phyloP scores from a whole-genome alignment of 2,329 filamentous ascomycete species.

The Cercospora berteroae region DNA sequence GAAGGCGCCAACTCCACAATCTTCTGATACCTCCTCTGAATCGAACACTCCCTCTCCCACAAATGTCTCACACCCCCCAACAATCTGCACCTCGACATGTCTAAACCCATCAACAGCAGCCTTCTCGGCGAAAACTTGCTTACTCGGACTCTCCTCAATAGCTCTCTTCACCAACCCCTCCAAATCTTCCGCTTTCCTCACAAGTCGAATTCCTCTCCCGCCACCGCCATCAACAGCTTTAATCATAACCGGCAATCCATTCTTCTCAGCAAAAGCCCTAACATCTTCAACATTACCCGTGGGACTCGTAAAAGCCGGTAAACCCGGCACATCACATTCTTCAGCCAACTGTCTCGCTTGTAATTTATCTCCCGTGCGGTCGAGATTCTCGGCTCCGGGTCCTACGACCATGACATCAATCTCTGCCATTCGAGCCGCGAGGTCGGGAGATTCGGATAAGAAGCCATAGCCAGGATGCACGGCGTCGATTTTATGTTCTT shows the following conservation, averaged over 20 bases:
- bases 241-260: conserved; percentile 58
- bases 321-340: conserved; percentile 53
- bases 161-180: conserved; percentile 50
- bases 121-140: conserved; percentile 59
- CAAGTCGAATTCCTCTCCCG: conserved; percentile 59
- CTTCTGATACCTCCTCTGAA: conserved; percentile 62
- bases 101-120: conserved; percentile 61
- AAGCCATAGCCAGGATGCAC: conserved; percentile 65
- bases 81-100: conserved; percentile 61
- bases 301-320: conserved; percentile 49
- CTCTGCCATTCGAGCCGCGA: conserved; percentile 50
- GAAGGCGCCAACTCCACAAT: conserved; percentile 60
- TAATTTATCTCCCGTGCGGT: conserved; percentile 57
- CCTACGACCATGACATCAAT: conserved; percentile 52
- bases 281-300: conserved; percentile 47
- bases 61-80: conserved; percentile 57
- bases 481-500: conserved; percentile 53
- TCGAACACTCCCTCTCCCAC: conserved; percentile 61
- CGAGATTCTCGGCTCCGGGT: conserved; percentile 58
- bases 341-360: conserved; percentile 53
- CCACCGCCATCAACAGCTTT: conserved; percentile 66
- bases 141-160: conserved; percentile 58
- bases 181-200: conserved; percentile 47
- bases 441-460: conserved; percentile 55
- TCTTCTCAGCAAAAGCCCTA: conserved; percentile 56